These are phyloP conservation scores for Litchi chinensis DNA, from an alignment of 345 rosid species.

Conservation along the genomic window DNA sequence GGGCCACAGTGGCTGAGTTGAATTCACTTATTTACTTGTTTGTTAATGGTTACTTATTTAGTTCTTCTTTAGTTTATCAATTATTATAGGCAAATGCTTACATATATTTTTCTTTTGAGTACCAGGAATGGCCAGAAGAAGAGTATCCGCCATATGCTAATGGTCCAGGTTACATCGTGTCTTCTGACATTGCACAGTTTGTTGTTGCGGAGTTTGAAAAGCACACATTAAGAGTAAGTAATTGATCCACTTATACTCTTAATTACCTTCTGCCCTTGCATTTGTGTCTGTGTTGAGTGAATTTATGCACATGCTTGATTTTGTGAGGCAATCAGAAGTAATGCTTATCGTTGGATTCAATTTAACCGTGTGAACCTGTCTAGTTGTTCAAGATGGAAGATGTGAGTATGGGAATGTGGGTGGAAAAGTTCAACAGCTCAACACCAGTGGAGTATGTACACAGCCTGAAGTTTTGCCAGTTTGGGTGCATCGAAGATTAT, in stretches of 20 bases:
- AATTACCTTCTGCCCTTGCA: neutral
- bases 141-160: constrained; percentile 96
- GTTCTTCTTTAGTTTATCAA: too few species aligned
- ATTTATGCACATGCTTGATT: neutral
- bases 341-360: neutral
- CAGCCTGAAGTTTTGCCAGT: constrained; percentile 90
- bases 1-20: neutral
- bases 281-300: neutral
- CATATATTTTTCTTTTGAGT: constrained; percentile 14
- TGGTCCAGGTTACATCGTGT: constrained; percentile 88
- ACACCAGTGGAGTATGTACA: constrained; percentile 76
- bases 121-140: constrained; percentile 97
- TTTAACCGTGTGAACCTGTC: constrained; percentile 2
- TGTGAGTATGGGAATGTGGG: constrained; percentile 99
- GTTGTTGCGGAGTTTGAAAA: constrained; percentile 81
- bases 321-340: neutral
- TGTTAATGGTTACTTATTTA: neutral
- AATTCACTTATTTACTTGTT: neutral
- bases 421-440: constrained; percentile 79
- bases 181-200: constrained; percentile 78
- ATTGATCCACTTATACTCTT: constrained; percentile 2
- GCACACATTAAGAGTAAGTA: constrained; percentile 70
- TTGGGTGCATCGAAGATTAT: constrained; percentile 89
- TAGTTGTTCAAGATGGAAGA: constrained; percentile 99
- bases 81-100: neutral